phyloP scores from a whole-genome alignment of 108 stramenopile species.

The Skeletonema menzelii region DNA sequence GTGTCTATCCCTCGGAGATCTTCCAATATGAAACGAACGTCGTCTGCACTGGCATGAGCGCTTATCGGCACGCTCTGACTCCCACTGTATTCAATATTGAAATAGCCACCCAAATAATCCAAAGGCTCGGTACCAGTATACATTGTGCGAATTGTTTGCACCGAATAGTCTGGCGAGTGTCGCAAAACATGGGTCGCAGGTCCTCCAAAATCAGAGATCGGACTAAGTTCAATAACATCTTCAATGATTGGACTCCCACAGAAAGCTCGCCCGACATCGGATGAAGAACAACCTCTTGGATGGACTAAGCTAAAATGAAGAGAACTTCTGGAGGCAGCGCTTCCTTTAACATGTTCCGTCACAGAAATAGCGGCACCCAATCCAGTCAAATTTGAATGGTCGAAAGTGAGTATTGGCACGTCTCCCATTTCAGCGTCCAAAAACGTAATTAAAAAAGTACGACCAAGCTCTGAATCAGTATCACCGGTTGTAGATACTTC shows the following conservation, averaged over 20 bases:
- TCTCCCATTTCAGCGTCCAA: constrained; percentile 55
- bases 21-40: constrained; percentile 61
- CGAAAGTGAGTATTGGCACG: constrained; percentile 42
- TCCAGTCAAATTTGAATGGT: constrained; percentile 53
- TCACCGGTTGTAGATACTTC: constrained; percentile 32
- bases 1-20: constrained; percentile 55
- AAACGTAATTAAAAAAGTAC: constrained; percentile 60
- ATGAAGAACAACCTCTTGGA: constrained; percentile 56
- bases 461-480: constrained; percentile 57
- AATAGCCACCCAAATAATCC: constrained; percentile 54
- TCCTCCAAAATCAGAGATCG: constrained; percentile 25
- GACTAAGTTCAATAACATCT: constrained; percentile 31
- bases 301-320: constrained; percentile 53
- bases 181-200: neutral
- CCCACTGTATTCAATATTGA: constrained; percentile 63
- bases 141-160: constrained; percentile 44
- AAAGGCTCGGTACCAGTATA: constrained; percentile 1
- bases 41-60: constrained; percentile 56
- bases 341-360: constrained; percentile 62
- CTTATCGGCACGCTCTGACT: constrained; percentile 44
- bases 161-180: constrained; percentile 41
- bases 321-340: constrained; percentile 45
- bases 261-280: constrained; percentile 46
- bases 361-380: constrained; percentile 50
- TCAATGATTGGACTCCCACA: constrained; percentile 57